A percentile compares a stretch with the other conserved stretches of the same genome.
Evolutionary conservation across 805 yeast genomes (phyloP).

Genomic region (Saccharomyces cerevisiae): DNA sequence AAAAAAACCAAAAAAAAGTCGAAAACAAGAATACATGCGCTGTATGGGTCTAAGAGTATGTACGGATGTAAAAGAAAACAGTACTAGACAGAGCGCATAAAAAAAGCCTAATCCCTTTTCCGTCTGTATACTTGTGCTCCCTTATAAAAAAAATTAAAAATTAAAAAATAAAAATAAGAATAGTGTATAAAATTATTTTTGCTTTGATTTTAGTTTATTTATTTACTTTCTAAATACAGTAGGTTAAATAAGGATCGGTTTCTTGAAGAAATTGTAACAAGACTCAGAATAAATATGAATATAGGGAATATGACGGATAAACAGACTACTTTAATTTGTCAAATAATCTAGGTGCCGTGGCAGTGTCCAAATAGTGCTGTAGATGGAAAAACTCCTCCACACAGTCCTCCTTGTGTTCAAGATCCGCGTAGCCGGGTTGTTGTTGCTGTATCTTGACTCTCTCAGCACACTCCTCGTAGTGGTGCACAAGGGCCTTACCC

Average conservation of each 20-base stretch:
- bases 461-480: constrained; percentile 89
- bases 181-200: no score
- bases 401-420: constrained; percentile 89
- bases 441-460: constrained; percentile 85
- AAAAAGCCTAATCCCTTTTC: no score
- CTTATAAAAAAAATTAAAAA: no score
- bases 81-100: no score
- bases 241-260: not conserved
- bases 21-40: not conserved
- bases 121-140: no score
- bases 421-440: constrained; percentile 74
- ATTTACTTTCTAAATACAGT: not conserved
- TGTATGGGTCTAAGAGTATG: not conserved
- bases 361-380: constrained; percentile 85
- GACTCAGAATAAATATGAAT: not conserved
- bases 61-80: not conserved
- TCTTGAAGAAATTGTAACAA: not conserved
- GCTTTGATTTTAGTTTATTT: not conserved
- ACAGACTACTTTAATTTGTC: constrained; percentile 62
- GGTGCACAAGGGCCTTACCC: constrained; percentile 73
- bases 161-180: no score
- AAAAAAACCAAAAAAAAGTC: not conserved
- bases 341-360: constrained; percentile 86
- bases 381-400: constrained; percentile 96
- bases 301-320: not conserved